These are phyloP conservation scores for Talaromyces proteolyticus DNA, from an alignment of 495 filamentous ascomycete genomes.

Conservation along the genomic window DNA sequence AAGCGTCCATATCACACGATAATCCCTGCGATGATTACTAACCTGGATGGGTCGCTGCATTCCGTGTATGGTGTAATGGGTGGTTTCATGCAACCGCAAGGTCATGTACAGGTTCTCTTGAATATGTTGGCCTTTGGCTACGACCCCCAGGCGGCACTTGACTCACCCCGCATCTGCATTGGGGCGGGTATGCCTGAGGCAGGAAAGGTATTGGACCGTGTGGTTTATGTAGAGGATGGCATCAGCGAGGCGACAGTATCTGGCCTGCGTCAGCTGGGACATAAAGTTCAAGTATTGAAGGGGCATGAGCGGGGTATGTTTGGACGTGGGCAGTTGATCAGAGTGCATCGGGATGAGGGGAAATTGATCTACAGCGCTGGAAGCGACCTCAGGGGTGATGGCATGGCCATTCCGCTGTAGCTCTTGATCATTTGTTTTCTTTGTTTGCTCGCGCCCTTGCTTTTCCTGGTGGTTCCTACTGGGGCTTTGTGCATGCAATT, in stretches of 20 bases:
- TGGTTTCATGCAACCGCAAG: constrained; percentile 98
- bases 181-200: constrained; percentile 59
- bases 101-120: constrained; percentile 89
- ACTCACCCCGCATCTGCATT: constrained; percentile 83
- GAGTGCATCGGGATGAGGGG: constrained; percentile 66
- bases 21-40: constrained; percentile 87
- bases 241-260: constrained; percentile 60
- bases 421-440: neutral
- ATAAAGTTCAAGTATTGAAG: constrained; percentile 61
- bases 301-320: constrained; percentile 70
- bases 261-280: constrained; percentile 64
- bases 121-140: constrained; percentile 85
- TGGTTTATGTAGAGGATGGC: constrained; percentile 81
- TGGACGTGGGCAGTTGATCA: constrained; percentile 86
- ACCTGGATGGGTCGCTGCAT: constrained; percentile 67
- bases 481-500: too few species aligned
- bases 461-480: neutral
- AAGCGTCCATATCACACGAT: constrained; percentile 98
- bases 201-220: constrained; percentile 44
- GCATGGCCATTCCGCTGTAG: constrained; percentile 60
- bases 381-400: constrained; percentile 86
- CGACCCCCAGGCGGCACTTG: constrained; percentile 82
- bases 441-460: neutral
- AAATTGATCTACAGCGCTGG: constrained; percentile 72
- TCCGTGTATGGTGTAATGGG: constrained; percentile 95